These are phyloP conservation scores for Venturiaceae sp. DNA, from an alignment of 2,329 filamentous ascomycete species.

Conservation along the genomic window DNA sequence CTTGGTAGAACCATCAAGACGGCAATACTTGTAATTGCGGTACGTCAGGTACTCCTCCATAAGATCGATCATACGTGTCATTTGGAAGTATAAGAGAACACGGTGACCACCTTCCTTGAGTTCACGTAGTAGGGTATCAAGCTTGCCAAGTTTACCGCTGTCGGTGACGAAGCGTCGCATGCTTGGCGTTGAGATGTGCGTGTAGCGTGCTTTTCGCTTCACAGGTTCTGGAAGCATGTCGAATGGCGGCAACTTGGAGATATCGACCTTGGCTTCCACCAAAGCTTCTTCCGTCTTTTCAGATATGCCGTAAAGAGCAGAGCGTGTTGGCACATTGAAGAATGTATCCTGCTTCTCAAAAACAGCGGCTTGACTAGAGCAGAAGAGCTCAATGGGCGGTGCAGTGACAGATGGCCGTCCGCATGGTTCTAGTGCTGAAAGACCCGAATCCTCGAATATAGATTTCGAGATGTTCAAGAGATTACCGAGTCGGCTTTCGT, in stretches of 20 bases:
- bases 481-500: constrained; percentile 60
- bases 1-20: constrained; percentile 93
- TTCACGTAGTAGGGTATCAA: constrained; percentile 78
- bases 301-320: constrained; percentile 59
- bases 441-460: constrained; percentile 58
- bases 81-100: constrained; percentile 97
- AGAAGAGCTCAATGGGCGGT: constrained; percentile 74
- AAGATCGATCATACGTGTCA: constrained; percentile 98
- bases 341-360: constrained; percentile 61
- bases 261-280: constrained; percentile 61
- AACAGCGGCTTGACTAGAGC: constrained; percentile 54
- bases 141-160: constrained; percentile 86
- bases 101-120: constrained; percentile 90
- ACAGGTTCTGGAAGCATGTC: constrained; percentile 68
- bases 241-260: constrained; percentile 49
- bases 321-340: constrained; percentile 71
- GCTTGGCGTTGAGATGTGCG: constrained; percentile 83
- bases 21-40: constrained; percentile 97
- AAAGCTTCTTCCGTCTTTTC: constrained; percentile 61
- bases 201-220: constrained; percentile 75
- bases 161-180: constrained; percentile 98
- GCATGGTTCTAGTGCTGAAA: constrained; percentile 72
- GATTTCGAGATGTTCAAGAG: constrained; percentile 70
- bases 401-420: constrained; percentile 70
- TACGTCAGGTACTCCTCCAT: constrained; percentile 99